Evolutionary conservation across 345 rosid genomes (phyloP), one percentile per base, ranked within the genome.

Genomic region (Durio zibethinus): DNA sequence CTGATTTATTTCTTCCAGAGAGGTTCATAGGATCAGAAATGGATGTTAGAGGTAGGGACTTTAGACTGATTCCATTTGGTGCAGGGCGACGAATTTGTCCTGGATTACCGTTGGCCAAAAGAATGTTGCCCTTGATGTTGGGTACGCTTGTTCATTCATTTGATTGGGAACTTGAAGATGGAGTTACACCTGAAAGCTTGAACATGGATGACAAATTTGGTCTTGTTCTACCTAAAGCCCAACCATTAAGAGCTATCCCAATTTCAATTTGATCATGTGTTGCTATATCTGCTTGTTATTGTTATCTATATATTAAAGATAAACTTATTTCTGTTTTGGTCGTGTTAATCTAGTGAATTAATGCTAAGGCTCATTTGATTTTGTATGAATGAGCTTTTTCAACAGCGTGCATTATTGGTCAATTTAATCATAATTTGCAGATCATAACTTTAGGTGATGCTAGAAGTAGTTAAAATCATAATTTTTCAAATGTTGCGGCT

Each of bases 91-190:
- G 88, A 54, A 85, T 83, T 11, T 87, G 86, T 23, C 87, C 87
- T 0, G 85, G 88, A 16, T 66, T 88, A 73, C 82, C 85, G 4
- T 40, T 89, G 67, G 92, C 82, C 7, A 7, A 56, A 12, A 84
- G 79, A 33, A 83, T 73, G 77, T 25, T 89, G 53, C 81, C 75
- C 45, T 45, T 85, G 4, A 80, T 87, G 83, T 76, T 91, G 83
- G 92, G 82, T 64, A 80, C 84, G 38, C 83, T 87, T n/a, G 7
- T 85, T 5, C 69, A 69, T 31, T 70, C 65, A 4, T 85, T 78
- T 47, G 76, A 80, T 20, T 82, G 87, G 88, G 80, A 83, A 60
- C 72, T 82, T 52, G 79, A 66, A 27, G 50, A 48, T 35, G 80
- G 82, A 14, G 21, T 74, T 10, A 35, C 43, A 9, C 79, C 81